A percentile compares a stretch with the other conserved stretches of the same genome.
Evolutionary conservation across 2,329 filamentous ascomycete genomes (phyloP).

Genomic region (Microsporum canis): DNA sequence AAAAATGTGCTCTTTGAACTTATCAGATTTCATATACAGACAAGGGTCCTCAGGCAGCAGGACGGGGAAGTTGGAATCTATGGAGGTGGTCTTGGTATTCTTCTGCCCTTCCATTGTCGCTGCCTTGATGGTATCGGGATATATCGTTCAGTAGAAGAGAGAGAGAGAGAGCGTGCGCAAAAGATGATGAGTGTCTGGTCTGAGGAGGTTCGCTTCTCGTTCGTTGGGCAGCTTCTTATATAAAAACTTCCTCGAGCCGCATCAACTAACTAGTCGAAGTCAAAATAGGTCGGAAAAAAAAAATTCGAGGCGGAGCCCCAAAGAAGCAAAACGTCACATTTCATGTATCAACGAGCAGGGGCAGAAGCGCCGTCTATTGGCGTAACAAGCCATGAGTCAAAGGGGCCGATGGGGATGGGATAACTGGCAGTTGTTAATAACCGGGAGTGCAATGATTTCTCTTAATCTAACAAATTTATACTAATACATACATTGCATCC

Average conservation of each 20-base stretch:
- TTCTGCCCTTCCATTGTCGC: not conserved
- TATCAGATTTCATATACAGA: conserved; percentile 3
- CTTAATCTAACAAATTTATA: not conserved
- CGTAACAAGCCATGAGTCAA: no score
- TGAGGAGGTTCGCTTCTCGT: not conserved
- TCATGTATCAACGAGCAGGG: no score
- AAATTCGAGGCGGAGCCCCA: no score
- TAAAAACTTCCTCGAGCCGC: no score
- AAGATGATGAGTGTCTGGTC: not conserved
- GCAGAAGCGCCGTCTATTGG: no score
- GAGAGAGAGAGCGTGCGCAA: not conserved
- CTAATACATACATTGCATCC: not conserved
- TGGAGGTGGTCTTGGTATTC: conserved; percentile 2
- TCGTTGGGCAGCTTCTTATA: no score
- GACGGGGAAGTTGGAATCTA: conserved; percentile 13
- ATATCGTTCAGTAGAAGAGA: not conserved
- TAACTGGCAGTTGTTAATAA: no score
- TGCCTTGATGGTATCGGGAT: not conserved
- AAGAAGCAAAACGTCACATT: no score
- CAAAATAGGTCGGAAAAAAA: no score
- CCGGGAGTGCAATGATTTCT: no score
- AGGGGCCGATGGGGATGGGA: no score
- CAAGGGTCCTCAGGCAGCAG: conserved; percentile 12
- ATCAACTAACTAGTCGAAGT: no score
- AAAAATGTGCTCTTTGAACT: conserved; percentile 9